Percentiles rank a stretch among this genome's conserved stretches.
These are phyloP conservation scores for Nicotiana rustica DNA, from an alignment of 305 asterid species.

Conservation along the genomic window DNA sequence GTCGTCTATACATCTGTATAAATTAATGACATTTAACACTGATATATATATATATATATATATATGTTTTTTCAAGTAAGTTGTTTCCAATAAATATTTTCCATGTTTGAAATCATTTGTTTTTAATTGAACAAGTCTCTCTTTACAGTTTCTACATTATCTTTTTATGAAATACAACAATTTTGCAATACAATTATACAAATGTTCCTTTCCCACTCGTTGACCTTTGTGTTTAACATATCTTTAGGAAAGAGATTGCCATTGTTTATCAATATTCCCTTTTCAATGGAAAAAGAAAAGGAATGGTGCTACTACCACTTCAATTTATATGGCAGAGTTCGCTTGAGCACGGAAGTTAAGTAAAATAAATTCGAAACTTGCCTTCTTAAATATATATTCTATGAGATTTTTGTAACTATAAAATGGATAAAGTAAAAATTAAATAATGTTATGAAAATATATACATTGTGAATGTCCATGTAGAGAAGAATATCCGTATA, in stretches of 20 bases:
- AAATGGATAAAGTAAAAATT: background rate
- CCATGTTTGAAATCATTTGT: constrained; percentile 23
- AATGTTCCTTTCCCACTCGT: too few relatives aligned
- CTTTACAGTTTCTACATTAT: background rate
- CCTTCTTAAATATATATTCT: background rate
- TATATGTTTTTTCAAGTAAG: background rate
- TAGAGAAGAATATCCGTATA: too few relatives aligned
- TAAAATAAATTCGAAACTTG: background rate
- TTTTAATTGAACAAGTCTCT: background rate
- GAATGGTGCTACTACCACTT: background rate
- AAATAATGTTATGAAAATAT: too few relatives aligned
- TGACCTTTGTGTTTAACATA: too few relatives aligned
- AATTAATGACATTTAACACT: background rate
- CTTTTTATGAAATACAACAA: background rate
- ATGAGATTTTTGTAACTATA: background rate
- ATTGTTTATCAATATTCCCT: background rate
- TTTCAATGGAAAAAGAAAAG: background rate
- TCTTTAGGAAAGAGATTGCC: background rate
- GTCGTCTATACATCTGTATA: too few relatives aligned
- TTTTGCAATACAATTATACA: too few relatives aligned
- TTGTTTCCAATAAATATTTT: background rate
- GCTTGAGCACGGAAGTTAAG: background rate
- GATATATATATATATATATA: background rate
- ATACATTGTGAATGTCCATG: too few relatives aligned
- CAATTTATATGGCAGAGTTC: background rate